phyloP scores from a whole-genome alignment of 805 yeast species.

The Kuraishia ogatae region DNA sequence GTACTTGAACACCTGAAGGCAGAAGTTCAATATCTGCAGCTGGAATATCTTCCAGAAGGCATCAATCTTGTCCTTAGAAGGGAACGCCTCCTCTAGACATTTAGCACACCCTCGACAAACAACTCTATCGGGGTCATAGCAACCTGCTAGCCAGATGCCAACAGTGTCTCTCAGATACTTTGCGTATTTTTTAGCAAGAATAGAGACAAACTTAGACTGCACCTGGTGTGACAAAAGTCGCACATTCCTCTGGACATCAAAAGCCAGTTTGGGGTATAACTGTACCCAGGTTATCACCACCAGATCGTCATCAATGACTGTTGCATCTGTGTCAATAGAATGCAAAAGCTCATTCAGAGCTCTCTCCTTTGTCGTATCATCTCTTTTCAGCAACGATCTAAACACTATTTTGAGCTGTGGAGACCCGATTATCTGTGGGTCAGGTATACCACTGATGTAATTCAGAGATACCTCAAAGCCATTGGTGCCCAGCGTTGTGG shows the following conservation, averaged over 20 bases:
- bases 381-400: constrained; percentile 70
- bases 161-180: constrained; percentile 64
- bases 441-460: constrained; percentile 75
- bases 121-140: constrained; percentile 58
- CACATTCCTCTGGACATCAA: constrained; percentile 61
- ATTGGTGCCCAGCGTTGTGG: constrained; percentile 23
- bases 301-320: constrained; percentile 37
- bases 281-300: constrained; percentile 67
- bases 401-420: constrained; percentile 49
- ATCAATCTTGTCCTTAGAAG: constrained; percentile 41
- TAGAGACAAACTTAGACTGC: constrained; percentile 44
- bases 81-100: constrained; percentile 46
- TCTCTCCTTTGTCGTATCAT: constrained; percentile 77
- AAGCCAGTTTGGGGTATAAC: constrained; percentile 68
- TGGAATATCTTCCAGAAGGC: constrained; percentile 55
- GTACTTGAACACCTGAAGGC: constrained; percentile 38
- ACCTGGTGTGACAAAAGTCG: constrained; percentile 55
- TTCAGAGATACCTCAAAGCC: constrained; percentile 54
- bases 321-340: constrained; percentile 18
- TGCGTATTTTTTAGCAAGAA: constrained; percentile 46
- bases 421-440: constrained; percentile 42
- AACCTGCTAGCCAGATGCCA: constrained; percentile 67
- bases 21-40: constrained; percentile 45
- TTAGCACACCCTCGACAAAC: constrained; percentile 44
- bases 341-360: constrained; percentile 50